Evolutionary conservation across 2,329 filamentous ascomycete species (phyloP).

Genomic region (Talaromyces atroroseus): DNA sequence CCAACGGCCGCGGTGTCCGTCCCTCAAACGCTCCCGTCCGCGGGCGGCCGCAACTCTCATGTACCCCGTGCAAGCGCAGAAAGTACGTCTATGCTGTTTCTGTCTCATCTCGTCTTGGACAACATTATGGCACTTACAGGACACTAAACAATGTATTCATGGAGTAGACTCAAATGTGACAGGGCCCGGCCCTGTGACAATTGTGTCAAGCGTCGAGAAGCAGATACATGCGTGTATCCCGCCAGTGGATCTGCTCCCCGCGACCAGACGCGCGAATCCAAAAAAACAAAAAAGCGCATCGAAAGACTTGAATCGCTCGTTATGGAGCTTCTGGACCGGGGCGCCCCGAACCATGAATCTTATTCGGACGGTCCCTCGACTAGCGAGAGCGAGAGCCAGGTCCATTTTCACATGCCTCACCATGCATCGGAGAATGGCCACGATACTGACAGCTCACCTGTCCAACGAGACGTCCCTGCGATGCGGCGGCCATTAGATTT

Average conservation of each 20-base stretch:
- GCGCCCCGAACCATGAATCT: background rate
- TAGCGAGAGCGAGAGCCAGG: conserved; percentile 5
- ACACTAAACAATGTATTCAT: background rate
- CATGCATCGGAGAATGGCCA: background rate
- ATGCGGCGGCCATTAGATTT: conserved; percentile 3
- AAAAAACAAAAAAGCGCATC: conserved; percentile 13
- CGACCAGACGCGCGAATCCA: conserved; percentile 14
- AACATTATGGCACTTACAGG: background rate
- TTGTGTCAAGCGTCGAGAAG: conserved; percentile 13
- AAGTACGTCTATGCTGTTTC: conserved; percentile 9
- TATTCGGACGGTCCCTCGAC: conserved; percentile 4
- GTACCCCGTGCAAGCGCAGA: conserved; percentile 14
- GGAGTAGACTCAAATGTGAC: conserved; percentile 12
- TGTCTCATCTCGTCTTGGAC: background rate
- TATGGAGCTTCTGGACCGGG: conserved; percentile 11
- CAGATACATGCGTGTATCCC: conserved; percentile 12
- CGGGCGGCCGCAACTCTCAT: conserved; percentile 13
- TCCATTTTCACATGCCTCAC: background rate
- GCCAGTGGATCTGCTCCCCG: conserved; percentile 6
- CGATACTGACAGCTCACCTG: background rate
- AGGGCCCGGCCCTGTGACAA: conserved; percentile 13
- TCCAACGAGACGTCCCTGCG: conserved; percentile 2
- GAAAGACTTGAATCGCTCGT: conserved; percentile 13
- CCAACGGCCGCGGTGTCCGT: conserved; percentile 2
- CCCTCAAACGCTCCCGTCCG: conserved; percentile 8